Conservation (phyloP, 2,329 filamentous ascomycete genomes). For the Talaromyces sp. region DNA sequence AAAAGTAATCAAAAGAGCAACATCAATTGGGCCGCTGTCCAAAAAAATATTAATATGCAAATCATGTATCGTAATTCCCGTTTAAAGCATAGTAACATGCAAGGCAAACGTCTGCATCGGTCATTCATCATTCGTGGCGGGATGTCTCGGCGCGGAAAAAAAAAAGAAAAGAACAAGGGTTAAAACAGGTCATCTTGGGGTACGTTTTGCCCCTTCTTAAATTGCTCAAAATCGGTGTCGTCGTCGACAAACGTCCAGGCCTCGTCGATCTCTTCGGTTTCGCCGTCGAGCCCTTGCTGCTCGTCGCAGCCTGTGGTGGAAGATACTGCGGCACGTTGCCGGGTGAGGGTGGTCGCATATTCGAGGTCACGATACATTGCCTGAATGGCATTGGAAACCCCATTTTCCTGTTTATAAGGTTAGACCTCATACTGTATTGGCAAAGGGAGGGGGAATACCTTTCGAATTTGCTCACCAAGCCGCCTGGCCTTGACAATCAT, state of each 20-base stretch:
- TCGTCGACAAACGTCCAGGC: conserved; percentile 87
- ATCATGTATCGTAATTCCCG: background rate
- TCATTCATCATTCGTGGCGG: background rate
- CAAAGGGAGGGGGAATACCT: conserved; percentile 50
- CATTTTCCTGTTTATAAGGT: conserved; percentile 62
- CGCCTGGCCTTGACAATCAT: conserved; percentile 84
- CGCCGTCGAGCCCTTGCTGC: conserved; percentile 27
- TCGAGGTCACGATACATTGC: conserved; percentile 92
- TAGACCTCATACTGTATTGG: conserved; percentile 16
- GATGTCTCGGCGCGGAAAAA: background rate
- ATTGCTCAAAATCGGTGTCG: conserved; percentile 45
- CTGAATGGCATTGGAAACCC: conserved; percentile 85
- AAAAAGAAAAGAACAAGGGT: background rate
- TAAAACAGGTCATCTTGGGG: background rate
- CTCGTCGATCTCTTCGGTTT: conserved; percentile 66
- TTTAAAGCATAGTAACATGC: background rate
- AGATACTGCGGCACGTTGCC: conserved; percentile 45
- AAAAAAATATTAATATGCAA: background rate
- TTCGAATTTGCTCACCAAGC: conserved; percentile 81
- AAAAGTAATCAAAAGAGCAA: background rate
- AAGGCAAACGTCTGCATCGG: background rate
- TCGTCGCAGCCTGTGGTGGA: conserved; percentile 30
- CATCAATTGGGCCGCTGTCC: background rate
- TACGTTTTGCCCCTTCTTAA: conserved; percentile 16
- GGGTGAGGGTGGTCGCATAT: conserved; percentile 80